These are phyloP conservation scores for Liriodendron chinense DNA, from an alignment of 164 flowering plant species.

Conservation along the genomic window DNA sequence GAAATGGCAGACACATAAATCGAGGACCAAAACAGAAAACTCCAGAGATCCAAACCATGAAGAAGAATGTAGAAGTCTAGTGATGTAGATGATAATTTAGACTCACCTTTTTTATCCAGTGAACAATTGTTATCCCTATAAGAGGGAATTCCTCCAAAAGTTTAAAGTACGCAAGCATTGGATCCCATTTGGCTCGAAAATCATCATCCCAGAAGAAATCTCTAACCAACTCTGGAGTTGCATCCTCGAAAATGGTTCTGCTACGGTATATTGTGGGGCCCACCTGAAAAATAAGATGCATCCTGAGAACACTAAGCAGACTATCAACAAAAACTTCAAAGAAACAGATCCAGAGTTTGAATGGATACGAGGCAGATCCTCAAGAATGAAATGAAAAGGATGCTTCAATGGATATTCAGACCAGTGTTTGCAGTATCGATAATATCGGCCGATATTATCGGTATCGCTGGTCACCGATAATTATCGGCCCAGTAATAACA, in stretches of 20 bases:
- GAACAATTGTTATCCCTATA: conserved; percentile 71
- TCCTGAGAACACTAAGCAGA: not conserved
- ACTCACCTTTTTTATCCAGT: conserved; percentile 93
- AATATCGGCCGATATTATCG: too few species aligned
- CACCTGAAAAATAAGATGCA: conserved; percentile 38
- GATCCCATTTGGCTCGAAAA: conserved; percentile 93
- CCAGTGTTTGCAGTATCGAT: too few species aligned
- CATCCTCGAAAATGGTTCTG: conserved; percentile 90
- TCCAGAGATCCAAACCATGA: not conserved
- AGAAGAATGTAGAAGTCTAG: not conserved
- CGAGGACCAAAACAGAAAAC: conserved; percentile 3
- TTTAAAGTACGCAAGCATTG: conserved; percentile 69
- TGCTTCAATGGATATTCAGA: too few species aligned
- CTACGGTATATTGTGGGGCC: conserved; percentile 74
- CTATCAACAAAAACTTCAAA: not conserved
- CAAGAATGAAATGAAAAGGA: too few species aligned
- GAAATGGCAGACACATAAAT: conserved; percentile 24
- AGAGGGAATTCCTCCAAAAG: conserved; percentile 69
- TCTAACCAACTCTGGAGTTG: conserved; percentile 85
- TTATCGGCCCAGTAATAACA: too few species aligned
- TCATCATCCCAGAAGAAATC: conserved; percentile 99
- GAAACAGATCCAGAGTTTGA: not conserved
- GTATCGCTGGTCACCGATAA: too few species aligned
- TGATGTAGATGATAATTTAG: conserved; percentile 1
- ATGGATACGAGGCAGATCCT: too few species aligned